phyloP scores from a whole-genome alignment of 176 grass and related monocot species.

The Carex pumila region DNA sequence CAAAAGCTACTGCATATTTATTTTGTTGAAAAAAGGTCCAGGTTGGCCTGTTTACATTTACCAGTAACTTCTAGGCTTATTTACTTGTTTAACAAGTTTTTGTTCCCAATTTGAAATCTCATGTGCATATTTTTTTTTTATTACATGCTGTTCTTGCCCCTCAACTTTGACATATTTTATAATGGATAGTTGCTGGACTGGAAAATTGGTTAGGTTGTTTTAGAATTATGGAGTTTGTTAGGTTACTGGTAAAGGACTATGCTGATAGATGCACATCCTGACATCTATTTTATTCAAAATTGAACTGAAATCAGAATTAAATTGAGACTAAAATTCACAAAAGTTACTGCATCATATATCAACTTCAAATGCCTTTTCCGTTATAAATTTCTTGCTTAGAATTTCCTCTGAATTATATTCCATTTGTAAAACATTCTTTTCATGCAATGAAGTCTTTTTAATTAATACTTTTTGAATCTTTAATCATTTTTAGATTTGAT shows the following conservation, averaged over 20 bases:
- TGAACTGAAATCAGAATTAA: not conserved
- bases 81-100: not conserved
- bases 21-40: too few relatives aligned
- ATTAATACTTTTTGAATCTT: not conserved
- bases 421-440: not conserved
- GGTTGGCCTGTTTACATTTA: too few relatives aligned
- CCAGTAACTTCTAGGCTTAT: not conserved
- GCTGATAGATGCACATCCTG: not conserved
- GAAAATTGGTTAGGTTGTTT: not conserved
- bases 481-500: constrained; percentile 10
- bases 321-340: not conserved
- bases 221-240: not conserved
- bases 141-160: not conserved
- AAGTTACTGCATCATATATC: not conserved
- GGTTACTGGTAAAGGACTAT: not conserved
- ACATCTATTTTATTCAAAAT: not conserved
- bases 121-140: not conserved
- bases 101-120: not conserved
- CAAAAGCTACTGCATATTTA: not conserved
- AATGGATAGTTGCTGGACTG: not conserved
- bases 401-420: not conserved
- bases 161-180: not conserved
- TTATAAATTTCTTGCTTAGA: not conserved
- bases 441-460: not conserved
- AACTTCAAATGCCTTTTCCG: not conserved